Evolutionary conservation across 164 flowering plant genomes (phyloP).

Genomic region (Berberis vulgaris): DNA sequence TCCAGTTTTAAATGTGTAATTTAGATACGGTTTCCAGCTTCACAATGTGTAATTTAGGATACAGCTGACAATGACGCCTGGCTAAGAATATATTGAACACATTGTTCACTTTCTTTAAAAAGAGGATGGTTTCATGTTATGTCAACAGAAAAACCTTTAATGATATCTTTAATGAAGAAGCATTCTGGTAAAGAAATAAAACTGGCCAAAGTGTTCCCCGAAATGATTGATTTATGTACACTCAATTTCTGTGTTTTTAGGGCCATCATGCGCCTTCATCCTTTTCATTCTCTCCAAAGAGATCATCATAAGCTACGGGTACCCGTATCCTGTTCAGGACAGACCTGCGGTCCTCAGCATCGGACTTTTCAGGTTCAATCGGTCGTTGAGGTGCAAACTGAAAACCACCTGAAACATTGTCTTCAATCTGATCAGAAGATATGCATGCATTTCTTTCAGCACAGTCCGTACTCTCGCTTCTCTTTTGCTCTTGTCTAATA

Average conservation of each 20-base stretch:
- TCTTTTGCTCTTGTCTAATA: background rate
- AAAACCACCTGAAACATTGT: conserved; percentile 14
- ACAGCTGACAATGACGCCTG: too few species aligned
- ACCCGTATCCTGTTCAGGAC: conserved; percentile 59
- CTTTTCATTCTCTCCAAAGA: conserved; percentile 31
- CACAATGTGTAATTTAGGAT: too few species aligned
- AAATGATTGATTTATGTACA: background rate
- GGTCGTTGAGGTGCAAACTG: conserved; percentile 9
- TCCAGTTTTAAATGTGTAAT: too few species aligned
- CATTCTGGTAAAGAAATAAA: too few species aligned
- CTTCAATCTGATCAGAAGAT: conserved; percentile 7
- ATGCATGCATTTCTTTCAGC: conserved; percentile 8
- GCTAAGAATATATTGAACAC: too few species aligned
- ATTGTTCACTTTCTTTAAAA: too few species aligned
- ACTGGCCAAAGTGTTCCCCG: too few species aligned
- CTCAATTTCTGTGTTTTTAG: background rate
- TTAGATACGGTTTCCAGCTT: too few species aligned
- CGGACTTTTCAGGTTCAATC: conserved; percentile 10
- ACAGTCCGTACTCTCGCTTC: conserved; percentile 2
- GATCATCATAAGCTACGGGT: conserved; percentile 67
- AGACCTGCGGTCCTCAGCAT: conserved; percentile 26
- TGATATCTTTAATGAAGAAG: too few species aligned
- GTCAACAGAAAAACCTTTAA: too few species aligned
- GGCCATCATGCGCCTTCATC: conserved; percentile 21
- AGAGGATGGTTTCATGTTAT: too few species aligned